phyloP scores from a whole-genome alignment of 148 eudicot species.

The Talinum fruticosum region DNA sequence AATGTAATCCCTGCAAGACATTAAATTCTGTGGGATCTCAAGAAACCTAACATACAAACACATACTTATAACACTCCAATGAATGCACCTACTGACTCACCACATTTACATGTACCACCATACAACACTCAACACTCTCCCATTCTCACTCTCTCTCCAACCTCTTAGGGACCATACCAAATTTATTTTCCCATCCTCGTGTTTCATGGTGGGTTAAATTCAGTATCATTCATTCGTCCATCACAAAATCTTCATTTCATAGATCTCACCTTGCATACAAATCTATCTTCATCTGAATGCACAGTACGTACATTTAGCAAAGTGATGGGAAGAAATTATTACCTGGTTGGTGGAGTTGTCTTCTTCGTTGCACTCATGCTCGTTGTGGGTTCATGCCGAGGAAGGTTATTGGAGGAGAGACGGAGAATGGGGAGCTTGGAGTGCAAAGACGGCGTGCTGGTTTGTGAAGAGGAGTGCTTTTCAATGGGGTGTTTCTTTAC shows the following conservation, averaged over 20 bases:
- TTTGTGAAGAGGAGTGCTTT: conserved; percentile 20
- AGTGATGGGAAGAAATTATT: background rate
- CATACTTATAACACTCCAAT: background rate
- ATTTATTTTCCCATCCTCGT: background rate
- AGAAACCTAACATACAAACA: background rate
- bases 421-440: background rate
- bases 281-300: no score
- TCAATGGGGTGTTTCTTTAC: conserved; percentile 23
- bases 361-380: background rate
- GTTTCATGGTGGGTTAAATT: background rate
- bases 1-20: background rate
- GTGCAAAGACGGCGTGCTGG: conserved; percentile 22
- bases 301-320: no score
- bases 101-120: background rate
- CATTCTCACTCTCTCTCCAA: background rate
- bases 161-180: background rate
- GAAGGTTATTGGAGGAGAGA: background rate
- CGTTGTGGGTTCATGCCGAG: background rate
- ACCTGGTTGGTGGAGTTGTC: background rate
- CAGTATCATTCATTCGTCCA: background rate
- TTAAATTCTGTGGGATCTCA: background rate
- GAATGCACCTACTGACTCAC: background rate
- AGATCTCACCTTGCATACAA: no score
- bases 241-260: no score
- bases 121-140: background rate